Evolutionary conservation across 257 asterid genomes (phyloP).

Genomic region (Solanum appendiculatum): DNA sequence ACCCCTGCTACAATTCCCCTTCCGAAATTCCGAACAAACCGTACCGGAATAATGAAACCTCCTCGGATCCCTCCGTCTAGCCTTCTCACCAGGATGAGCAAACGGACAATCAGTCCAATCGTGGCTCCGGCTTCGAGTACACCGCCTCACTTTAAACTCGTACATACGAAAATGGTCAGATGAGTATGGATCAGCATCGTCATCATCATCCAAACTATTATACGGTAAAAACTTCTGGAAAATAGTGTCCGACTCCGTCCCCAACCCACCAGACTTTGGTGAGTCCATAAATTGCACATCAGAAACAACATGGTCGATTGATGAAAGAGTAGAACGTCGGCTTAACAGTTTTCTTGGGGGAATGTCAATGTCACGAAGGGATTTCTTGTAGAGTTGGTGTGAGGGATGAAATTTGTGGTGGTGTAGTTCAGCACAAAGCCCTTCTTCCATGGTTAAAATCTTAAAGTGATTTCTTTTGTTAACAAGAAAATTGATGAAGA

Average conservation of each 20-base stretch:
- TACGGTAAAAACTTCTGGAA: conserved; percentile 69
- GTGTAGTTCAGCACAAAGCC: conserved; percentile 42
- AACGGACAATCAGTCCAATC: conserved; percentile 99
- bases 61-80: conserved; percentile 86
- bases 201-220: conserved; percentile 36
- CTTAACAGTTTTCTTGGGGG: conserved; percentile 70
- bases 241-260: conserved; percentile 15
- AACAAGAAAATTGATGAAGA: not conserved
- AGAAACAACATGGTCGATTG: not conserved
- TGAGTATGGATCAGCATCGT: conserved; percentile 64
- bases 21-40: conserved; percentile 72
- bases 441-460: conserved; percentile 36
- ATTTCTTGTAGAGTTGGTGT: conserved; percentile 65
- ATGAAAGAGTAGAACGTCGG: conserved; percentile 22
- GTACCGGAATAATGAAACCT: conserved; percentile 66
- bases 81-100: conserved; percentile 95
- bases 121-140: conserved; percentile 89
- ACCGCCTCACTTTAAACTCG: conserved; percentile 85
- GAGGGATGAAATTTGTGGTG: conserved; percentile 41
- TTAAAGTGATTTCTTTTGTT: not conserved
- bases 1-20: conserved; percentile 61
- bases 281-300: conserved; percentile 28
- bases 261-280: conserved; percentile 26
- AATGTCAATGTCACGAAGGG: conserved; percentile 66
- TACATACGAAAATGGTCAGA: conserved; percentile 82